These are phyloP conservation scores for Asclepias syriaca DNA, from an alignment of 257 asterid genomes.

Conservation along the genomic window DNA sequence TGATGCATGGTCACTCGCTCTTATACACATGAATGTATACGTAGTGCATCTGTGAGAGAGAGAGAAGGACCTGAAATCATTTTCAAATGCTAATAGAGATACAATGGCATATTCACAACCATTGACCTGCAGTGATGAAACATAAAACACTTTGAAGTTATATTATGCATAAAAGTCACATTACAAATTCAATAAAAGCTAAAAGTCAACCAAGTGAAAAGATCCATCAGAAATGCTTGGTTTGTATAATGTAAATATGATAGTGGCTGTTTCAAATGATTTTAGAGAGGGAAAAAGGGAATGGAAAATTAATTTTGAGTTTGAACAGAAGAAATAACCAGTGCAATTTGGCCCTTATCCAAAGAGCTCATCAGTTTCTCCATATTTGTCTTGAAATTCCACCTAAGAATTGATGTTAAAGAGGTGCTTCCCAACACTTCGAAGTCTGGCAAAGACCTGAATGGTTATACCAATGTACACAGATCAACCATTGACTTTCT, in stretches of 20 bases:
- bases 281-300: not conserved
- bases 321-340: conserved; percentile 51
- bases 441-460: conserved; percentile 78
- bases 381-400: conserved; percentile 81
- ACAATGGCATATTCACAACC: conserved; percentile 75
- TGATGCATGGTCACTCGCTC: not conserved
- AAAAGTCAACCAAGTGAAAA: not conserved
- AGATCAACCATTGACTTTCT: not conserved
- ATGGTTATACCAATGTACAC: conserved; percentile 13
- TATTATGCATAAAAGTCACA: not conserved
- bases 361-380: conserved; percentile 76
- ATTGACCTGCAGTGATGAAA: conserved; percentile 45
- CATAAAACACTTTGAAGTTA: conserved; percentile 4
- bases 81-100: conserved; percentile 68
- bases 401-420: conserved; percentile 59
- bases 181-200: not conserved
- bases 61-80: conserved; percentile 63
- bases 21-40: not conserved
- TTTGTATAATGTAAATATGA: not conserved
- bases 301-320: not conserved
- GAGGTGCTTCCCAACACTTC: conserved; percentile 56
- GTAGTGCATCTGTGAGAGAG: conserved; percentile 1
- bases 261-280: not conserved
- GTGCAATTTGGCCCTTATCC: conserved; percentile 57
- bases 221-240: not conserved